phyloP scores from a whole-genome alignment of 1,139 yeast genomes.

The Kodamaea sp. region DNA sequence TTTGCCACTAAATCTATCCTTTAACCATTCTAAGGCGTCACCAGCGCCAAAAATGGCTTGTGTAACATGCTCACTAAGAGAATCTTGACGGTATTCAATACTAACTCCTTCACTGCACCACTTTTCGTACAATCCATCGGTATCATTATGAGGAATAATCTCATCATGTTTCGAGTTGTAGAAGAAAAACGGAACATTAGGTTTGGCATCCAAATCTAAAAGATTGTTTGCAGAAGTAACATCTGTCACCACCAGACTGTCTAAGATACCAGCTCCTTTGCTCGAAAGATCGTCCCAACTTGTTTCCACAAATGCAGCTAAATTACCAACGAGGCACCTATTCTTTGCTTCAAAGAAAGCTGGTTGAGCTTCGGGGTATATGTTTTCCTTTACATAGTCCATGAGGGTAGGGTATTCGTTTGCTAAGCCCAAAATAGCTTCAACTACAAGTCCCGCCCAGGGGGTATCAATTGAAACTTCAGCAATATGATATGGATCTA shows the following conservation, averaged over 20 bases:
- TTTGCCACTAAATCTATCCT: constrained; percentile 4
- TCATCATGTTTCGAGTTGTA: constrained; percentile 34
- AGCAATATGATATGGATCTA: constrained; percentile 23
- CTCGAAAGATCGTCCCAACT: background rate
- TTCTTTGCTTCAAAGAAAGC: background rate
- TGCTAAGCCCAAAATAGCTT: constrained; percentile 27
- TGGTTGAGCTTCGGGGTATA: background rate
- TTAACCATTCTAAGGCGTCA: constrained; percentile 17
- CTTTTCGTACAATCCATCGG: constrained; percentile 25
- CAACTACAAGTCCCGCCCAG: constrained; percentile 29
- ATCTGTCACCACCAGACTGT: constrained; percentile 4
- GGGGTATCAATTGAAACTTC: constrained; percentile 25
- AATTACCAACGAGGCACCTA: background rate
- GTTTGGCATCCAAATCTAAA: background rate
- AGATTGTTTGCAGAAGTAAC: background rate
- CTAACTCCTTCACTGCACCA: constrained; percentile 26
- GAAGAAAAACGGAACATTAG: constrained; percentile 27
- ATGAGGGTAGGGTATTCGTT: constrained; percentile 27
- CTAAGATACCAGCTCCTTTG: background rate
- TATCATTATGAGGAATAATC: constrained; percentile 28
- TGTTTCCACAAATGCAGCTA: background rate
- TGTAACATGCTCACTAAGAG: constrained; percentile 12
- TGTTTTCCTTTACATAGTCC: background rate
- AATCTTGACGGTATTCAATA: constrained; percentile 16
- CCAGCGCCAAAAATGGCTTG: constrained; percentile 17